Evolutionary conservation across 306 rosid genomes (phyloP).

Genomic region (Vicia villosa): DNA sequence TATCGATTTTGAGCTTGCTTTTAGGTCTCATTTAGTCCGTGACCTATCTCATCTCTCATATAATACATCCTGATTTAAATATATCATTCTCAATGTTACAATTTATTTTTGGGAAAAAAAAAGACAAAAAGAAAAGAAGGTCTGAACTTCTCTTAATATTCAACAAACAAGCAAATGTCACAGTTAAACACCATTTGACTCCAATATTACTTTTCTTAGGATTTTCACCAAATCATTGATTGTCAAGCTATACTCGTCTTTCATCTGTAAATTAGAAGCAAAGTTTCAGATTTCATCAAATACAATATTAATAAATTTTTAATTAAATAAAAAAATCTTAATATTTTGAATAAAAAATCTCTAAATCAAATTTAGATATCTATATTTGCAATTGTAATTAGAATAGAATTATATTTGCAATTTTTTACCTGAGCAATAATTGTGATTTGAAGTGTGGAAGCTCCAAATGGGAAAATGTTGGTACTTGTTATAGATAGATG

Average conservation of each 20-base stretch:
- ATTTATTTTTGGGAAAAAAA: too few relatives aligned
- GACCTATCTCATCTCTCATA: too few relatives aligned
- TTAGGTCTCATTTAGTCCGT: too few relatives aligned
- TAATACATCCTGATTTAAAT: too few relatives aligned
- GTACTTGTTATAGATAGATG: conserved; percentile 1
- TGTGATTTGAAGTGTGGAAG: conserved; percentile 18
- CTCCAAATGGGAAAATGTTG: conserved; percentile 17
- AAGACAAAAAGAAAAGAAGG: background rate
- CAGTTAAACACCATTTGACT: background rate
- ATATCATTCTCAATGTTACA: too few relatives aligned
- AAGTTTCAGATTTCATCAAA: background rate
- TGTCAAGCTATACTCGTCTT: background rate
- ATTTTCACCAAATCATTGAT: conserved; percentile 1
- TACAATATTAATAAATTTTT: too few relatives aligned
- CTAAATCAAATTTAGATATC: too few relatives aligned
- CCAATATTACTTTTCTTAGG: background rate
- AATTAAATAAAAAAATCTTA: too few relatives aligned
- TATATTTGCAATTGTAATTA: too few relatives aligned
- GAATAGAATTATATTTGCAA: background rate
- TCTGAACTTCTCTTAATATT: background rate
- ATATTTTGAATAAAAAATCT: too few relatives aligned
- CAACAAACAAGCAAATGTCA: background rate
- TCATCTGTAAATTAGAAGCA: conserved; percentile 1
- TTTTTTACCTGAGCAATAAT: conserved; percentile 30
- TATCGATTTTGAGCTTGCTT: too few relatives aligned